Base-by-base conservation (phyloP, 192 early-diverging fungal genomes). In the Dissophora ornata region DNA sequence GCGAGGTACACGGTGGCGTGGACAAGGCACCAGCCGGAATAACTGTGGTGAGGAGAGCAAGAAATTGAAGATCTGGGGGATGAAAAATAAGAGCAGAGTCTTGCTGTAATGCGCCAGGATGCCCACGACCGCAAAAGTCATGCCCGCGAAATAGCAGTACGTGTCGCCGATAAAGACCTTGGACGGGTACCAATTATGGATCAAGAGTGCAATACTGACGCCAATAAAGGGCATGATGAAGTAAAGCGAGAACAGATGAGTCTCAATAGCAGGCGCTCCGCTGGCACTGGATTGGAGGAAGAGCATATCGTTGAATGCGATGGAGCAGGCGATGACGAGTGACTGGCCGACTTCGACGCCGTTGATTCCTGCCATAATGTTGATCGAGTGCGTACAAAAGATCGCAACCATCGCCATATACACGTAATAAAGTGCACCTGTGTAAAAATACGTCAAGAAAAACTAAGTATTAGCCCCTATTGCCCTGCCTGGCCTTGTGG, bases 21-120 rank as follows among this genome's bases (percentile, higher is more conserved):
- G 98, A 79, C 97, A 99, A 12, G 93, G 92, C 6, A 98, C 89
- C n/a, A 98, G 71, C 28, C 90, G 83, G 80, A 98, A 98, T 21
- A 99, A 79, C 79, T 99, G 98, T 18, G 98, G 97, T 21, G 89
- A 87, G 2, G 96, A 98, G 67, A 96, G 95, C 42, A 98, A 26
- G 82, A 99, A 99, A 79, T 99, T 99, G 79, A 99, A 96, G 12
- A 97, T 88, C 79, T 99, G 98, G 0, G 98, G 98, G 7, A 96
- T 74, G 79, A 98, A 97, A 67, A 99, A 92, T 47, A 99, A 71
- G 41, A 99, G 57, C 50, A 99, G 73, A 0, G 97, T 98, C 64
- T 98, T 98, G 48, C 90, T 93, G 65, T 97, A 96, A 48, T 97
- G 95, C 12, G 94, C 92, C 42, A 97, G 68, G 62, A 99, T 96